Evolutionary conservation across 345 rosid species (phyloP), one percentile per base, ranked within the genome.

Genomic region (Camelina hispida): DNA sequence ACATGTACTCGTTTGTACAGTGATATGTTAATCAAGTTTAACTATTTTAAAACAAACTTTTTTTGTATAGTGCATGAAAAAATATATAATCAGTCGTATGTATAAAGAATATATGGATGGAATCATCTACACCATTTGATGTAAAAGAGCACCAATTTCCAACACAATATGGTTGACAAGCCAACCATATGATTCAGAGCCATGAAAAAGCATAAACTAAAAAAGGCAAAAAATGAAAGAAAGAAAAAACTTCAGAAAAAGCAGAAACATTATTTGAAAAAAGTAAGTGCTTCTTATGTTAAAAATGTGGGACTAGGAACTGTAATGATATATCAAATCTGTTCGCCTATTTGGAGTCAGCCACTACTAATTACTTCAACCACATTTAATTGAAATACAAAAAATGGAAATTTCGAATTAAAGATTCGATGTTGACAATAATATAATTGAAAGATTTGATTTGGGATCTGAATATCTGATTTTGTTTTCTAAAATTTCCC

Each of bases 391-490:
- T 57, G 52, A 15, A 65, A 57, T 57, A 34, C 10, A 34, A 71
- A 63, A 71, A 71, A 52, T 64, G 58, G 58, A 30, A 18, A 23
- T 77, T 77, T 63, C 14, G 9, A 63, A 69, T 53, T 62, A 47
- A 69, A 54, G 80, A 77, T 65, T 71, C 66, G 76, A 77, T 65
- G 80, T 63, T 63, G 80, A 77, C 80, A 69, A 77, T 63, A 69
- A 43, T 20, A 69, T 56, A 57, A 77, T 18, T 77, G 80, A 77
- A 77, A 77, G 80, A 71, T 77, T 71, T 71, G 80, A 71, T 77
- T 65, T 77, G 80, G 75, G 59, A 77, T 77, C 80, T 71, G 80
- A 58, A 37, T 69, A 76, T 64, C 76, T 71, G 80, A 64, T 65
- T 48, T 58, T 71, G 68, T 77, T 77, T 77, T 72, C 76, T 58